Evolutionary conservation across 2,329 filamentous ascomycete species (phyloP).

Genomic region (Westerdykella sp.): DNA sequence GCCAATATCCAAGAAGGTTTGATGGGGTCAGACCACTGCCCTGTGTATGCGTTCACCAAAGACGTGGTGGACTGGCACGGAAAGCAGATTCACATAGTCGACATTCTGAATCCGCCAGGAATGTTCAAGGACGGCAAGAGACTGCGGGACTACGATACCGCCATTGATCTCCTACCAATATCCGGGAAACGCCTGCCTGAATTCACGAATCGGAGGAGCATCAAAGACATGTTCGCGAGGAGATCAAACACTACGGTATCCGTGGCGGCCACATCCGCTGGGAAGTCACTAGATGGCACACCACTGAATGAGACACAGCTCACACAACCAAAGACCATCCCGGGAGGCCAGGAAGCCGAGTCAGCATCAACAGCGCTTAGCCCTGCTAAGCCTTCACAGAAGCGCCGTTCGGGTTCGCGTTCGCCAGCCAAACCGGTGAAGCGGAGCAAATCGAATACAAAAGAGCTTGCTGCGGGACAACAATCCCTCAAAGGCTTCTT

Average conservation of each 20-base stretch:
- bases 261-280: background rate
- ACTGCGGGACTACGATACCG: slow-evolving; percentile 55
- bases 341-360: slow-evolving; percentile 3
- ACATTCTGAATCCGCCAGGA: slow-evolving; percentile 71
- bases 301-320: background rate
- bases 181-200: slow-evolving; percentile 83
- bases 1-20: slow-evolving; percentile 89
- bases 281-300: background rate
- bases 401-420: slow-evolving; percentile 20
- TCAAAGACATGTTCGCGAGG: slow-evolving; percentile 82
- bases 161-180: slow-evolving; percentile 61
- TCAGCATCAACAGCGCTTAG: slow-evolving; percentile 4
- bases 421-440: slow-evolving; percentile 36
- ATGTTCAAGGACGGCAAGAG: slow-evolving; percentile 64
- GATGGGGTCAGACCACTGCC: slow-evolving; percentile 93
- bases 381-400: slow-evolving; percentile 24
- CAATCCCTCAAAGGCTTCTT: slow-evolving; percentile 74
- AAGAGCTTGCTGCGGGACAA: slow-evolving; percentile 28
- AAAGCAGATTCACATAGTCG: slow-evolving; percentile 51
- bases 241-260: slow-evolving; percentile 11
- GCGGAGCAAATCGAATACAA: slow-evolving; percentile 42
- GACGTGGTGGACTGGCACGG: slow-evolving; percentile 53
- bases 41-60: slow-evolving; percentile 72
- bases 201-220: slow-evolving; percentile 76
- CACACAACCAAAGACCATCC: background rate